Base-by-base conservation (phyloP, 306 rosid species). In the Begonia peltatifolia region DNA sequence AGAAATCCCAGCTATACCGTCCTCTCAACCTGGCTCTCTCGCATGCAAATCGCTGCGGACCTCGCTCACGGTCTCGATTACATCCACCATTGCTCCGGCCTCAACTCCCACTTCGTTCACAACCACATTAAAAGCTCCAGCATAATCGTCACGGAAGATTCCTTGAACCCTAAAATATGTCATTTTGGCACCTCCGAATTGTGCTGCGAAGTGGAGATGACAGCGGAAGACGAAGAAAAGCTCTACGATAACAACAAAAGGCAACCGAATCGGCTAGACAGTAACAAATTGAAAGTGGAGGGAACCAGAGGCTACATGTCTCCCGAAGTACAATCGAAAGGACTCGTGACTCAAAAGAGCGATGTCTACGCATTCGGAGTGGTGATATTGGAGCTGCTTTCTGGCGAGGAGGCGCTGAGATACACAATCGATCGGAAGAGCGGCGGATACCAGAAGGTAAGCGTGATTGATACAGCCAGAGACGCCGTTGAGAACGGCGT, bases 11-110 rank as follows among this genome's bases (percentile, higher is more conserved):
- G 73, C 71, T 83, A 60, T 76, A 83, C 96, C 3, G 67, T 70
- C 42, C 72, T 87, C 11, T 47, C 77, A 1, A 71, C 84, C 10
- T 87, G 94, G 96, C 67, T 74, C 13, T 72, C 77, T 3, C 59
- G 94, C 42, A 76, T 87, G 79, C 81, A 63, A 53, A 52, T 83
- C 67, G 96, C 96, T 9, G 69, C 90, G 57, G 94, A 83, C 68
- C 65, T 87, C 30, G 87, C 96, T 1, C 90, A 87, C 70, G 94
- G 90, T 23, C 87, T 87, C 25, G 96, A 87, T 57, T 87, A 83
- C 71, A 47, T 83, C 49, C 96, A 87, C 76, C 84, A 76, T 57
- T 74, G 68, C 71, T 72, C 87, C 0, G 87, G 94, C 4, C 60
- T 75, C 1, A 63, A 59, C 52, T 75, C 81, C 6, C 49, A 59